phyloP scores from a whole-genome alignment of 2,329 filamentous ascomycete genomes.

The Fusarium hostae region DNA sequence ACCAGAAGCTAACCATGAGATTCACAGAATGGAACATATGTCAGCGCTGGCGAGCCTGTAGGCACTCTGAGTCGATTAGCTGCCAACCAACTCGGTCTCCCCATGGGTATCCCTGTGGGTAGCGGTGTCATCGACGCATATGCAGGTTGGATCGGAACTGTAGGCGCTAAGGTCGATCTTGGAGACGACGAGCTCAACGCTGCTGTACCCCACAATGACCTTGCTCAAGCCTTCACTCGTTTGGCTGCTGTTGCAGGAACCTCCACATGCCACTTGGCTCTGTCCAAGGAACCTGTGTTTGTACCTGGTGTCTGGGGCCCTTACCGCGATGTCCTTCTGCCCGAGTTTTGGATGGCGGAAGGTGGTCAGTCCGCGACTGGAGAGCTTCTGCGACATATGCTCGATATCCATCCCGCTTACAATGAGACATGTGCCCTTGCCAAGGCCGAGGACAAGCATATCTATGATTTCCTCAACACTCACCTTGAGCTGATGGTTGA shows the following conservation, averaged over 20 bases:
- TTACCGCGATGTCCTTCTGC: conserved; percentile 92
- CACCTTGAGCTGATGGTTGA: conserved; percentile 82
- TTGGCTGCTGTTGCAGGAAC: conserved; percentile 95
- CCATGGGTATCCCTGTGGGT: conserved; percentile 88
- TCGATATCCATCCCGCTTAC: conserved; percentile 94
- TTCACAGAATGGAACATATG: conserved; percentile 84
- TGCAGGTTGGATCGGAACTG: conserved; percentile 97
- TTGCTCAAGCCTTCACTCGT: conserved; percentile 91
- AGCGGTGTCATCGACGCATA: conserved; percentile 99
- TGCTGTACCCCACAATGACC: conserved; percentile 79
- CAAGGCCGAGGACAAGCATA: conserved; percentile 84
- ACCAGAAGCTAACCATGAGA: conserved; percentile 24
- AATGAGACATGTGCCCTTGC: conserved; percentile 82
- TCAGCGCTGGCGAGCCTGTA: conserved; percentile 91
- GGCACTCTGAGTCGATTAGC: conserved; percentile 87
- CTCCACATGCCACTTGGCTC: conserved; percentile 95
- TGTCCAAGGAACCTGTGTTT: conserved; percentile 93
- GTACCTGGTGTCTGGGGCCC: conserved; percentile 97
- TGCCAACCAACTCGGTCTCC: conserved; percentile 83
- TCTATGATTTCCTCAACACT: conserved; percentile 94
- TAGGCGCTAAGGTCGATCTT: conserved; percentile 93
- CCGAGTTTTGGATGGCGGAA: conserved; percentile 95
- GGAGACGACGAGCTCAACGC: conserved; percentile 72
- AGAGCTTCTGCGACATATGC: conserved; percentile 91
- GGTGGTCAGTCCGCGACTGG: conserved; percentile 97